Evolutionary conservation across 345 rosid genomes (phyloP), one percentile per base, ranked within the genome.

Genomic region (Dimocarpus longan): DNA sequence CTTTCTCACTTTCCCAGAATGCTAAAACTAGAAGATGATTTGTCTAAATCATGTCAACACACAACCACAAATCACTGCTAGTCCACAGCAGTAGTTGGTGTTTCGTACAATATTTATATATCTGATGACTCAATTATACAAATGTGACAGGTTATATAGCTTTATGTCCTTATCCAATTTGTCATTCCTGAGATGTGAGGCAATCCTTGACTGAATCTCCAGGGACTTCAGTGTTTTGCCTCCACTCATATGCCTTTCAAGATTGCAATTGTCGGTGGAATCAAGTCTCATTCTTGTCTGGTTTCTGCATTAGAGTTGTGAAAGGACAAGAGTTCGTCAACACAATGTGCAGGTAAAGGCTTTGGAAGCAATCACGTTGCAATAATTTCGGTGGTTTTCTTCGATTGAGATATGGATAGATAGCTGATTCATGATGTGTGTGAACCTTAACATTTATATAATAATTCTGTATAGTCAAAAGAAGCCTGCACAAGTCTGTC

Each of bases 391-490:
- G 0, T 40, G 6, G 56, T 54, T 13, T 52, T 22, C 56, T 22
- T 26, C 46, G 62, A 66, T 52, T 50, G 72, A 66, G 50, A n/a
- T 6, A 12, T 15, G 16, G 40, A 70, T 44, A 13, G 37, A 69
- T 21, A 19, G 40, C 8, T 21, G 24, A 18, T 15, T 9, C 44
- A 68, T 5, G 10, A 46, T 46, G 44, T 74, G 60, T 74, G 22
- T 16, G 22, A n/a, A 60, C 32, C 28, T 71, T 19, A 5, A 28
- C 76, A 32, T 62, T 42, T 5, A 8, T 42, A 42, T 42, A 52
- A 52, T 52, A 52, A 15, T 54, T 26, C 28, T 26, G 28, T 54
- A 66, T 48, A 32, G 40, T 66, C 78, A 76, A 66, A 66, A 66
- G 3, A 39, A 21, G 24, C 24, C 48, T n/a, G 37, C 18, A 28